Evolutionary conservation across 2,329 filamentous ascomycete species (phyloP).

Genomic region (Fusarium sp.): DNA sequence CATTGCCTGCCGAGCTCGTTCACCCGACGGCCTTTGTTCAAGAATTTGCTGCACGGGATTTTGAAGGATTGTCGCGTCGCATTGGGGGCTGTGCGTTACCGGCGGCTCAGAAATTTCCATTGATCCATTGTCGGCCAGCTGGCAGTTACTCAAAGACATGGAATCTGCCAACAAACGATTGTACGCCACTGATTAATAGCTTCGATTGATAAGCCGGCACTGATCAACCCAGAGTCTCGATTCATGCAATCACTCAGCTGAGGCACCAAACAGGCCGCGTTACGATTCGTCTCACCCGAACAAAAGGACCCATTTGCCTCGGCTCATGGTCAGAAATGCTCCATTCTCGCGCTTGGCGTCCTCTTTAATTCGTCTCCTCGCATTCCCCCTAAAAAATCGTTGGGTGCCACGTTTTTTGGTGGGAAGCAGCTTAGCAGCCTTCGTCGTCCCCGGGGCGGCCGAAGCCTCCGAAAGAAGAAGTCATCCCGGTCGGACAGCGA

Average conservation of each 20-base stretch:
- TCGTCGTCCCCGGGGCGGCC: not conserved
- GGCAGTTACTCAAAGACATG: not conserved
- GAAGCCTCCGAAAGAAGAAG: not conserved
- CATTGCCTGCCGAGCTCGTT: not conserved
- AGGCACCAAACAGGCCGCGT: not conserved
- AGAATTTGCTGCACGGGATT: not conserved
- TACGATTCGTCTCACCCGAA: not conserved
- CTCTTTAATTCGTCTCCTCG: not conserved
- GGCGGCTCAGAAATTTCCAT: not conserved
- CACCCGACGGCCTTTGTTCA: not conserved
- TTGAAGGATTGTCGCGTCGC: not conserved
- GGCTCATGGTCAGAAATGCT: not conserved
- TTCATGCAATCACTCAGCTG: not conserved
- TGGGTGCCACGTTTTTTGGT: constrained; percentile 1
- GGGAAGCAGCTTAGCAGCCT: not conserved
- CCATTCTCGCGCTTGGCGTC: not conserved
- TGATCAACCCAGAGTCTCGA: not conserved
- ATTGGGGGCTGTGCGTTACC: not conserved
- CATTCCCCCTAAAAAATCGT: not conserved
- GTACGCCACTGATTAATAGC: not conserved
- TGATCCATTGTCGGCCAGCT: not conserved
- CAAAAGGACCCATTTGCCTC: not conserved
- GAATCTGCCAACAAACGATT: too few species aligned
- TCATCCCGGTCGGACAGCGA: not conserved
- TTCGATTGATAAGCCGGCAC: not conserved